Evolutionary conservation across 2,329 filamentous ascomycete species (phyloP), one percentile per base, ranked within the genome.

Genomic region (Harringtonia lauricola): DNA sequence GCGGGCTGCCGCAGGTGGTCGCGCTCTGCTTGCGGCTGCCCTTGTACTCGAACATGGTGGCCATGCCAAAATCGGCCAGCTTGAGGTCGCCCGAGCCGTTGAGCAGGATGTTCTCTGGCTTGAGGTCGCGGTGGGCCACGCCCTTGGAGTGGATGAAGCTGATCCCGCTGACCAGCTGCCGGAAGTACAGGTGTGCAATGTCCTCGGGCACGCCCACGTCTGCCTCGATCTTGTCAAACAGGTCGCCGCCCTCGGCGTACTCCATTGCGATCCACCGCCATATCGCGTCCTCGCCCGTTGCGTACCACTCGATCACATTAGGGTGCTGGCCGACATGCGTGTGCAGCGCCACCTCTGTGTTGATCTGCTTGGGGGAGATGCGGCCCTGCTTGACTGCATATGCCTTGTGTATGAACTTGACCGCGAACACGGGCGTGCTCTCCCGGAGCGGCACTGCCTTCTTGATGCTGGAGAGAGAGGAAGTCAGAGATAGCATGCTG

Each of bases 191-290:
- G 60, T 98, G 94, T 29, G 92, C 90, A 58, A 98, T 87, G 59
- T 96, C 86, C 61, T 94, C 81, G 8, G 83, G 78, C n/a, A 96
- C 87, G 39, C 92, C 92, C 36, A 90, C 86, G 61, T 98, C 92
- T 17, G 92, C 89, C 65, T 98, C 94, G 54, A 98, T 96, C 70
- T 98, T 98, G 77, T 98, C 92, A 62, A 98, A 98, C 8, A 98
- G 72, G 59, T 98, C 92, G 12, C 92, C 92, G 35, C 92, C 92
- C 55, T 94, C 86, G 37, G 92, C 92, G 53, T 86, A 83, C 63
- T 98, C 92, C 88, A 98, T 95, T 33, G 89, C 90, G 54, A 98
- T 95, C 92, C 92, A 98, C 54, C 85, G 79, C 90, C 92, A 98
- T 17, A 81, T 66, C 0, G 71, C 57, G 59, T 98, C 89, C 61